These are phyloP conservation scores for Magnaporthales sp. DNA, from an alignment of 2,329 filamentous ascomycete genomes.

Conservation along the genomic window DNA sequence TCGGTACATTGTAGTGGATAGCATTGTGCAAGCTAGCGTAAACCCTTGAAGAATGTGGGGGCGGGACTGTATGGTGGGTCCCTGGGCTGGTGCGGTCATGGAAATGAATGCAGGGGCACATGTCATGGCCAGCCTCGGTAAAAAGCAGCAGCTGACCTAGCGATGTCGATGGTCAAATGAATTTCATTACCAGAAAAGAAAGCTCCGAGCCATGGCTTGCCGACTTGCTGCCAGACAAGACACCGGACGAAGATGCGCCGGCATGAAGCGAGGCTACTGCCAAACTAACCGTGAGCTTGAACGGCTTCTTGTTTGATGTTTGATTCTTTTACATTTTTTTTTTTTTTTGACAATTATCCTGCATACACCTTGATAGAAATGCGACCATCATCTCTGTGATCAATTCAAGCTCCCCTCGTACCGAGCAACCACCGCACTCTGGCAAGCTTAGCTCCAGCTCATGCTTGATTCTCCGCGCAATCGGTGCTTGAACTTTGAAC, in stretches of 20 bases:
- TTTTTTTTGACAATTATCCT: no score
- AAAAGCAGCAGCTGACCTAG: background rate
- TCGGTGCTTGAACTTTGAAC: background rate
- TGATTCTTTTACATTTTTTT: background rate
- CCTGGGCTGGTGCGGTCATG: background rate
- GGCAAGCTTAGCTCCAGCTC: background rate
- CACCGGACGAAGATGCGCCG: background rate
- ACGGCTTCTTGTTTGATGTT: background rate
- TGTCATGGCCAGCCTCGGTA: constrained; percentile 1
- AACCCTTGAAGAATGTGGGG: background rate
- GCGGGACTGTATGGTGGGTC: background rate
- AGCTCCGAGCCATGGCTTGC: background rate
- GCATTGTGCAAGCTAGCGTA: background rate
- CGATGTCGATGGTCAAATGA: background rate
- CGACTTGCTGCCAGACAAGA: background rate
- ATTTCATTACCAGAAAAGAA: background rate
- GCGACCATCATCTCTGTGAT: background rate
- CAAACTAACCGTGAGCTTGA: background rate
- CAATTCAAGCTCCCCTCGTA: background rate
- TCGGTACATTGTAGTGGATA: background rate
- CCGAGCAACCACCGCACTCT: background rate
- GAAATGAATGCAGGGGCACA: background rate
- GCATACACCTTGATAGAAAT: background rate
- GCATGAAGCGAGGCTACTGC: constrained; percentile 1
- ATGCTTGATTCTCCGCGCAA: background rate